These are phyloP conservation scores for Aspergillus eucalypticola DNA, from an alignment of 2,329 filamentous ascomycete species.

Conservation along the genomic window DNA sequence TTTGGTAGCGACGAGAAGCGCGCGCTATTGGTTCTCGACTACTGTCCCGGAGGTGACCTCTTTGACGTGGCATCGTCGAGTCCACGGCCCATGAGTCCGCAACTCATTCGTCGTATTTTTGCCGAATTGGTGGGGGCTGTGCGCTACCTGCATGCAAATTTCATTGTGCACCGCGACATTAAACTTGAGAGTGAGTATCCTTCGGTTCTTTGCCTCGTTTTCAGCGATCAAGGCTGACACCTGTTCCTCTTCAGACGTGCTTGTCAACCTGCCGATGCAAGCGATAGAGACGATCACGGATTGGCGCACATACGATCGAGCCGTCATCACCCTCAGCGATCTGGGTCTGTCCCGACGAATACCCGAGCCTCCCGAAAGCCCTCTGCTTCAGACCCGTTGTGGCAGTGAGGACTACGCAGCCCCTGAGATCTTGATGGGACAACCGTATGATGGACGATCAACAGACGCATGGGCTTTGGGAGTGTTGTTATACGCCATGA, in stretches of 20 bases:
- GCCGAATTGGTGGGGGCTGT: constrained; percentile 84
- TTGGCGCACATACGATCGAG: constrained; percentile 75
- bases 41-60: constrained; percentile 90
- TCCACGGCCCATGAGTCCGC: constrained; percentile 65
- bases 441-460: constrained; percentile 86
- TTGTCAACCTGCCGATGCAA: constrained; percentile 76
- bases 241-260: constrained; percentile 64
- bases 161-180: constrained; percentile 94
- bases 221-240: constrained; percentile 2
- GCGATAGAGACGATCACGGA: constrained; percentile 68
- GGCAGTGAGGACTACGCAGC: constrained; percentile 97
- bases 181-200: constrained; percentile 84
- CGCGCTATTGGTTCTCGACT: constrained; percentile 82
- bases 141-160: constrained; percentile 77
- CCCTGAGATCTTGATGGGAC: constrained; percentile 92
- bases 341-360: constrained; percentile 86
- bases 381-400: constrained; percentile 88
- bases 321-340: constrained; percentile 86
- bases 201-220: not conserved
- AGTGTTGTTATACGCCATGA: constrained; percentile 86
- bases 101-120: constrained; percentile 80
- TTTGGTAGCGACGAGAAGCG: constrained; percentile 83
- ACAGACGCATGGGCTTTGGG: constrained; percentile 96
- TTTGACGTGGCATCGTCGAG: constrained; percentile 86
- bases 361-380: constrained; percentile 69